Evolutionary conservation across 2,329 filamentous ascomycete genomes (phyloP).

Genomic region (Fusarium torreyae): DNA sequence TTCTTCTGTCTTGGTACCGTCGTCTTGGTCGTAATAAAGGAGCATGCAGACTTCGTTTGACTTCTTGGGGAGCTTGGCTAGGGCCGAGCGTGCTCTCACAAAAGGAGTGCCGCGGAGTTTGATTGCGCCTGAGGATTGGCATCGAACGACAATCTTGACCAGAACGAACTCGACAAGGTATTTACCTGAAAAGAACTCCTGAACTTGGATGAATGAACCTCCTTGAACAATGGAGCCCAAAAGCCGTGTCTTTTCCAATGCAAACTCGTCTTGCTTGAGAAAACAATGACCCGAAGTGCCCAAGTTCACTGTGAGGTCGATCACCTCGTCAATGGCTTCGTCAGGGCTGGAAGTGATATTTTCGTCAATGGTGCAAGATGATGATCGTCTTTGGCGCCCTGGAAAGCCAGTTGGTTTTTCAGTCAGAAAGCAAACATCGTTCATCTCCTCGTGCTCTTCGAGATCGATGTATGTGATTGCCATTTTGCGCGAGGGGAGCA

Average conservation of each 20-base stretch:
- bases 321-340: conserved; percentile 43
- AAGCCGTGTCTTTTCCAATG: conserved; percentile 37
- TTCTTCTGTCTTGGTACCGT: conserved; percentile 47
- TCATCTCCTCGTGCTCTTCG: conserved; percentile 13
- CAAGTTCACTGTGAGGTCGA: conserved; percentile 55
- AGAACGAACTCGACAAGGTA: conserved; percentile 56
- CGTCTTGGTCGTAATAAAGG: conserved; percentile 56
- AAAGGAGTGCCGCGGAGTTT: conserved; percentile 59
- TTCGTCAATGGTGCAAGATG: conserved; percentile 47
- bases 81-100: conserved; percentile 54
- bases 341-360: conserved; percentile 3
- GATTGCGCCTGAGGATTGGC: conserved; percentile 34
- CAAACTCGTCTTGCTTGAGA: conserved; percentile 44
- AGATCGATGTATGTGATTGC: conserved; percentile 12
- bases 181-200: conserved; percentile 36
- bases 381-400: conserved; percentile 20
- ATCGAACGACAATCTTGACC: conserved; percentile 60
- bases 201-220: conserved; percentile 52
- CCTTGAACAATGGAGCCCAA: conserved; percentile 31
- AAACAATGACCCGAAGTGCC: conserved; percentile 19
- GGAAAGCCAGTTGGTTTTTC: conserved; percentile 8
- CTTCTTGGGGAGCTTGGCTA: conserved; percentile 57
- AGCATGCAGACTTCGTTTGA: conserved; percentile 62
- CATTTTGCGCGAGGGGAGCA: conserved; percentile 18
- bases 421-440: conserved; percentile 40